Percentiles rank a stretch among this genome's conserved stretches.
Conservation (phyloP, 441 rosid species). For the Iberis amara region DNA sequence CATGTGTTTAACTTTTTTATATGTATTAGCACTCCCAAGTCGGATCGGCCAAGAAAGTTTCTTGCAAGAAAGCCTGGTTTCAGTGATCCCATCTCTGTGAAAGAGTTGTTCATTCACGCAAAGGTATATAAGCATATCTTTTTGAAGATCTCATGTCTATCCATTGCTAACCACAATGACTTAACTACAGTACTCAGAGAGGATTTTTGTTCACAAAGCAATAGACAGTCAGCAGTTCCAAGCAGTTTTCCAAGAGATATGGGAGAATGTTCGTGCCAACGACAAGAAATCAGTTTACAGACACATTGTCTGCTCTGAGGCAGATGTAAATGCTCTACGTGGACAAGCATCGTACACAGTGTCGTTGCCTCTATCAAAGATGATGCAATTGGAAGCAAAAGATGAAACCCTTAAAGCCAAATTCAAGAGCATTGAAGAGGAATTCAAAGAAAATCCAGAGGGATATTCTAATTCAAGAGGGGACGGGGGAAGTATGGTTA, state of each 20-base stretch:
- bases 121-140: slow-evolving; percentile 59
- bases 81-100: slow-evolving; percentile 65
- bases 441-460: slow-evolving; percentile 39
- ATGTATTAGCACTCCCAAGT: slow-evolving; percentile 42
- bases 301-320: slow-evolving; percentile 64
- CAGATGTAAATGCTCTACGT: slow-evolving; percentile 56
- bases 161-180: slow-evolving; percentile 20
- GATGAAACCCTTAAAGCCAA: slow-evolving; percentile 34
- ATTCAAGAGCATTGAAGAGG: slow-evolving; percentile 39
- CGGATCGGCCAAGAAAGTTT: slow-evolving; percentile 46
- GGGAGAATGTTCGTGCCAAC: slow-evolving; percentile 69
- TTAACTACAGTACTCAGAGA: slow-evolving; percentile 73
- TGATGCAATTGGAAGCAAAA: slow-evolving; percentile 38
- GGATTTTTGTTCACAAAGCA: slow-evolving; percentile 53
- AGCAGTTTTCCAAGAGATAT: slow-evolving; percentile 50
- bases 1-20: slow-evolving; percentile 21
- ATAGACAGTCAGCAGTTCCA: slow-evolving; percentile 46
- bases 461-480: slow-evolving; percentile 35
- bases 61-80: slow-evolving; percentile 59
- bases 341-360: slow-evolving; percentile 59
- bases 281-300: slow-evolving; percentile 84
- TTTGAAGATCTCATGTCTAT: not conserved
- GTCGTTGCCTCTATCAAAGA: slow-evolving; percentile 40
- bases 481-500: slow-evolving; percentile 35
- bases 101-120: slow-evolving; percentile 88